Evolutionary conservation across 2,329 filamentous ascomycete species (phyloP).

Genomic region (Cladophialophora psammophila): DNA sequence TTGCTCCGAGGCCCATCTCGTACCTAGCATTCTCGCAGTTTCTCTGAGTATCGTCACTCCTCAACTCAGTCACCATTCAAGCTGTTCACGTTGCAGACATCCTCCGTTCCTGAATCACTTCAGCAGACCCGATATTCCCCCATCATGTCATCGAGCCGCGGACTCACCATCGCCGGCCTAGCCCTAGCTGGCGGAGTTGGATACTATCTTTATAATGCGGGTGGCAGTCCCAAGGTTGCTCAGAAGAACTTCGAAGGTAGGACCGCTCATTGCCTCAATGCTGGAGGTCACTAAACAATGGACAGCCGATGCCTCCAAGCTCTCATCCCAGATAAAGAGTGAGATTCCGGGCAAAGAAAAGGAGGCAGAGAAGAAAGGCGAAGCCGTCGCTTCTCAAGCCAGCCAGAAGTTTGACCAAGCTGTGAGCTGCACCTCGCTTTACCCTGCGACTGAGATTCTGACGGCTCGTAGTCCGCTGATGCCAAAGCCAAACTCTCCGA

Average conservation of each 20-base stretch:
- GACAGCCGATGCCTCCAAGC: conserved; percentile 77
- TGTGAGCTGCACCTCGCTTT: conserved; percentile 59
- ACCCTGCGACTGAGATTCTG: conserved; percentile 9
- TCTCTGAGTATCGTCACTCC: not conserved
- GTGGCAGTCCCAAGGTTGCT: conserved; percentile 81
- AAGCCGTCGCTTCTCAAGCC: conserved; percentile 66
- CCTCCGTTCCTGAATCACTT: conserved; percentile 38
- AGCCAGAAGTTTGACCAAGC: conserved; percentile 73
- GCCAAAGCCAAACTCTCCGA: conserved; percentile 63
- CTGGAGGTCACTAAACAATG: not conserved
- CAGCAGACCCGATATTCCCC: conserved; percentile 13
- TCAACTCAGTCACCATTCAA: conserved; percentile 32
- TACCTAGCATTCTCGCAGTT: not conserved
- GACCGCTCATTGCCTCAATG: conserved; percentile 41
- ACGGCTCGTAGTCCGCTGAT: conserved; percentile 46
- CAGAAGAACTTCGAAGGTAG: conserved; percentile 85
- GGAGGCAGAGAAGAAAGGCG: conserved; percentile 69
- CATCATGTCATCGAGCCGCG: conserved; percentile 41
- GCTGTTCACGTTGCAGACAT: conserved; percentile 35
- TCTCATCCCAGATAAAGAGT: conserved; percentile 70
- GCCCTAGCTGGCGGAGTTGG: conserved; percentile 72
- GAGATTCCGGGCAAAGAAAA: conserved; percentile 69
- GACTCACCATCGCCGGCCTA: conserved; percentile 61
- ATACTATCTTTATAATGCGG: conserved; percentile 91
- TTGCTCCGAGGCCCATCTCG: not conserved